Evolutionary conservation across 257 asterid species (phyloP).

Genomic region (Solanum raphanifolium): DNA sequence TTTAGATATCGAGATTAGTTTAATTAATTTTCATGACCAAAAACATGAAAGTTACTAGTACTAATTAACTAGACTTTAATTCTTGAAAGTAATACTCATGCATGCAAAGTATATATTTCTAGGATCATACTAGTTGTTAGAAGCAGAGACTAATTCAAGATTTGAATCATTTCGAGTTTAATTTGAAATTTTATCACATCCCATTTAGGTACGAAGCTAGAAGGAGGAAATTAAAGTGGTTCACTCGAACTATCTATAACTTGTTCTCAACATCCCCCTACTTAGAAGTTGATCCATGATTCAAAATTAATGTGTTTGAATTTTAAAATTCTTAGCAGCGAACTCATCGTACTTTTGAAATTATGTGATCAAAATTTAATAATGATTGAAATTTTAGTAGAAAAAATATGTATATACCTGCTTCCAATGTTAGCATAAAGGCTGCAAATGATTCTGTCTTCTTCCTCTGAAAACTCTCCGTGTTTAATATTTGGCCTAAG

Average conservation of each 20-base stretch:
- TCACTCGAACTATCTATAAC: neutral
- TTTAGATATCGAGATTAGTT: neutral
- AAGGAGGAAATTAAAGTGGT: neutral
- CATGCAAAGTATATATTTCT: neutral
- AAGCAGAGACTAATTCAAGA: neutral
- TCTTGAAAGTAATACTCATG: neutral
- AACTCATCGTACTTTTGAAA: neutral
- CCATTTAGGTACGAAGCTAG: neutral
- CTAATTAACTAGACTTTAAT: neutral
- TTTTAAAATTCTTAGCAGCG: neutral
- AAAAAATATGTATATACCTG: constrained; percentile 34
- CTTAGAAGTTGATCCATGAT: neutral
- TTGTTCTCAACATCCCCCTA: neutral
- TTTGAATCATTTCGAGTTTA: neutral
- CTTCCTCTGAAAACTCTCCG: constrained; percentile 69
- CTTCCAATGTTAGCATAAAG: constrained; percentile 73
- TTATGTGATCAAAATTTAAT: neutral
- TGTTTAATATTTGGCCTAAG: constrained; percentile 75
- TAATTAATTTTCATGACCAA: neutral
- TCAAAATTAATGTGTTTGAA: neutral
- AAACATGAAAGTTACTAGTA: neutral
- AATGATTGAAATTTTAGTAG: neutral
- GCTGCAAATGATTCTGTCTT: constrained; percentile 58
- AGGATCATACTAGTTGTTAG: neutral
- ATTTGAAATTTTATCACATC: neutral